Evolutionary conservation across 176 grass and related monocot genomes (phyloP).

Genomic region (Eleusine coracana): DNA sequence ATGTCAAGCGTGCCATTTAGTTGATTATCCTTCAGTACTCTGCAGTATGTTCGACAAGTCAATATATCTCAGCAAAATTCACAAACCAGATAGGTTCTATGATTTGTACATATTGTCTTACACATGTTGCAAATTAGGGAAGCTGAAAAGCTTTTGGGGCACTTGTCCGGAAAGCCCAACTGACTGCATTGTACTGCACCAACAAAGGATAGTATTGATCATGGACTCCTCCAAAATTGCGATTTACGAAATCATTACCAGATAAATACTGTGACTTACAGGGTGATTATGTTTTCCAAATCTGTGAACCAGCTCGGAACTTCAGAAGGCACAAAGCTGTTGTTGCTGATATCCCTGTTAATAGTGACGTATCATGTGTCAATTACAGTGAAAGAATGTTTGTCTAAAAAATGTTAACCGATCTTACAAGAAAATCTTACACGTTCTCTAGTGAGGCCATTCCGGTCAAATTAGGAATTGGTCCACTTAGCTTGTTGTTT

Average conservation of each 20-base stretch:
- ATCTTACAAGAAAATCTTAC: conserved; percentile 60
- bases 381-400: conserved; percentile 19
- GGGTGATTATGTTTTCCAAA: conserved; percentile 36
- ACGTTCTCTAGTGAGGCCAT: conserved; percentile 54
- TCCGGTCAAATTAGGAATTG: conserved; percentile 63
- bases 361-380: conserved; percentile 18
- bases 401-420: conserved; percentile 2
- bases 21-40: conserved; percentile 67
- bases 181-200: conserved; percentile 61
- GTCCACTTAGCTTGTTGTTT: conserved; percentile 64
- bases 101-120: conserved; percentile 46
- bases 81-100: background rate
- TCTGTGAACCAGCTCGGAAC: conserved; percentile 67
- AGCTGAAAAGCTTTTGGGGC: conserved; percentile 63
- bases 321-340: conserved; percentile 61
- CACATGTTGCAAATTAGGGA: conserved; percentile 50
- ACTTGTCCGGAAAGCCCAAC: conserved; percentile 59
- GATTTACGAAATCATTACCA: background rate
- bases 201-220: background rate
- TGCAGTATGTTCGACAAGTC: conserved; percentile 47
- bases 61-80: conserved; percentile 14
- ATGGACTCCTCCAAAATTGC: background rate
- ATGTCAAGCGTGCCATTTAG: conserved; percentile 77
- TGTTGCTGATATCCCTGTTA: conserved; percentile 85
- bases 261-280: conserved; percentile 52